Conservation (phyloP, 495 filamentous ascomycete genomes). For the Hypoxylon cercidicola region DNA sequence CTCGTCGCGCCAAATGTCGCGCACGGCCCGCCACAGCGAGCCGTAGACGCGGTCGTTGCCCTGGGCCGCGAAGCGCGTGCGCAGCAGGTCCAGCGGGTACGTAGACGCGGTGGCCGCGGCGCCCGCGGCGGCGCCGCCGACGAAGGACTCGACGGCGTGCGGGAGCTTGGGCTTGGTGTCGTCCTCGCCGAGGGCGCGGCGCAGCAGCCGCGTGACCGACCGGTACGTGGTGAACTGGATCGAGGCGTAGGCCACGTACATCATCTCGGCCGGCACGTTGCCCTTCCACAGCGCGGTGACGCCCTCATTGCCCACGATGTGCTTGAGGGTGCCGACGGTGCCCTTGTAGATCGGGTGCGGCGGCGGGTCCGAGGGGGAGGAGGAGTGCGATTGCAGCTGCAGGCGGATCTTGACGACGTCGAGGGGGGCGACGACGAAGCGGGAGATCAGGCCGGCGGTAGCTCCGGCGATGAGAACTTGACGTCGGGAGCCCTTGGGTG, state of each 20-base stretch:
- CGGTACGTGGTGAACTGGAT: conserved; percentile 94
- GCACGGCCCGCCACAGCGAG: conserved; percentile 71
- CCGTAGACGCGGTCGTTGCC: conserved; percentile 84
- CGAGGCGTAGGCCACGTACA: conserved; percentile 90
- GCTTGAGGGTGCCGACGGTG: conserved; percentile 77
- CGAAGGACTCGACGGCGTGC: conserved; percentile 71
- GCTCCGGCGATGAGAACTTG: conserved; percentile 88
- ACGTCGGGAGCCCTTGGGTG: conserved; percentile 78
- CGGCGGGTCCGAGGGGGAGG: conserved; percentile 75
- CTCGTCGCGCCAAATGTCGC: conserved; percentile 78
- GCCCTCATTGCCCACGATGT: conserved; percentile 82
- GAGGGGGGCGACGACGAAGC: conserved; percentile 92
- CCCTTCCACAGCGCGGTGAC: conserved; percentile 95
- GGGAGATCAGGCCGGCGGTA: conserved; percentile 87
- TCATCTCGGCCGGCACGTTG: conserved; percentile 91
- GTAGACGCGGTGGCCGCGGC: conserved; percentile 82
- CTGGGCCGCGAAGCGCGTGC: conserved; percentile 95
- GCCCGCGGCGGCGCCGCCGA: conserved; percentile 83
- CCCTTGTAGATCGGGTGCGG: conserved; percentile 79
- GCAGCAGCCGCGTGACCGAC: conserved; percentile 69
- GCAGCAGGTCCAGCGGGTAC: conserved; percentile 92
- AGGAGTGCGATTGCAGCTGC: conserved; percentile 88
- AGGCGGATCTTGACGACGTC: conserved; percentile 98
- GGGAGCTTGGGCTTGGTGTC: too few relatives aligned
- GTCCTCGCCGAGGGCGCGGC: conserved; percentile 47